Evolutionary conservation across 345 rosid species (phyloP).

Genomic region (Raphanus sativus): DNA sequence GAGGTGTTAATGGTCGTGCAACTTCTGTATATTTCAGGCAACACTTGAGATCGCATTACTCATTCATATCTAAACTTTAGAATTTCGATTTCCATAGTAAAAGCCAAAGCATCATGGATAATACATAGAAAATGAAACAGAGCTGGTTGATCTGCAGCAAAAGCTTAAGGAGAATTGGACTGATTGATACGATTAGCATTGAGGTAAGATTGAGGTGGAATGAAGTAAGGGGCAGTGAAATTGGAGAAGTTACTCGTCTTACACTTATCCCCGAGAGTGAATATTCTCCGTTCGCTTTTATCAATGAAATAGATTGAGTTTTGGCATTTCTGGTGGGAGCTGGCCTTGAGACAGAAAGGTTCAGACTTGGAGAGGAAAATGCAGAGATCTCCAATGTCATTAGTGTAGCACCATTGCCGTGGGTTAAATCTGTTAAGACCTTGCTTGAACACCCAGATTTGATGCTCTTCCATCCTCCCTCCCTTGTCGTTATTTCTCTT

Average conservation of each 20-base stretch:
- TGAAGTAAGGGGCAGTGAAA: not conserved
- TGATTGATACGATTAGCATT: not conserved
- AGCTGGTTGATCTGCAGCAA: no score
- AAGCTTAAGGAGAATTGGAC: not conserved
- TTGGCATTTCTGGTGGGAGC: not conserved
- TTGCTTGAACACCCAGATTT: not conserved
- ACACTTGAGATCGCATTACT: slow-evolving; percentile 44
- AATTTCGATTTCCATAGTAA: no score
- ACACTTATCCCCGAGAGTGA: not conserved
- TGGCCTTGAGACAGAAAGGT: not conserved
- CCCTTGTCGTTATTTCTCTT: not conserved
- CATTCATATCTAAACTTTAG: no score
- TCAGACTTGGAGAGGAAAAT: not conserved
- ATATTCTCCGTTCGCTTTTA: not conserved
- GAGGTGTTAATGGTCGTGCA: slow-evolving; percentile 70
- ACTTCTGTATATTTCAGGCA: slow-evolving; percentile 54
- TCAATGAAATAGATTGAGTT: not conserved
- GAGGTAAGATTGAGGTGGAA: not conserved
- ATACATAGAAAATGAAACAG: no score
- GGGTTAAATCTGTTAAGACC: no score
- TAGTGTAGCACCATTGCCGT: not conserved
- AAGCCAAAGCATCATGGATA: no score
- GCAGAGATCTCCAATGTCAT: not conserved
- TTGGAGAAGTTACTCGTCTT: not conserved
- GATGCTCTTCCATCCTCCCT: not conserved